Base-by-base conservation (phyloP, 441 rosid genomes). In the Eutrema salsugineum region DNA sequence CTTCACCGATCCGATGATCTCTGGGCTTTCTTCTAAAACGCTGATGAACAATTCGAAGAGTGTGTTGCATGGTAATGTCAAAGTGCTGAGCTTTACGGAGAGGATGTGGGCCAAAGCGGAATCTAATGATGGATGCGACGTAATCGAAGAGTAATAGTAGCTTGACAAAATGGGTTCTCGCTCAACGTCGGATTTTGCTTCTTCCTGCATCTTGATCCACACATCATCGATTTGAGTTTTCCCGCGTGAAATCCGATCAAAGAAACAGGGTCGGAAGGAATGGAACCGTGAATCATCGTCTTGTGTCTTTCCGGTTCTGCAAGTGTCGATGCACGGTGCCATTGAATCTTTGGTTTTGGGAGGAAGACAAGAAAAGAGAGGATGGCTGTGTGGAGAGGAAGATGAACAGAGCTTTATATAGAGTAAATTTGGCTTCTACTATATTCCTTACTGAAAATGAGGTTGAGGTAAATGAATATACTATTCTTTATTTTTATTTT, bases 21-120 rank as follows among this genome's bases (percentile, higher is more conserved):
- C 91, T 3, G 35, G 75, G 32, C 80, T 86, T 43, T 85, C 83
- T 22, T 63, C 76, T 7, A 93, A 75, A 12, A 86, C 87, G 14
- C 66, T 83, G n/a, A 64, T 40, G 83, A 93, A 89, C 30, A 91
- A 53, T n/a, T 85, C 97, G 57, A 35, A 82, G 24, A 91, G 79
- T 17, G 96, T 85, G 20, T 40, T 68, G 15, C 76, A 59, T 6
- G 80, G 83, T 32, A 93, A 86, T 58, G 66, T 80, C 16, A 78
- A 72, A 69, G 72, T 83, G 75, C 91, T 69, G 39, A 91, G 81
- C 83, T 87, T 91, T 22, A 85, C 73, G 0, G 98, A 80, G 11
- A 93, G 86, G 60, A 81, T 87, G 68, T 80, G 77, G 1, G 97
- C 96, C 39, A 91, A 60, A 19, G 97, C 96, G 8, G 80, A 68